Conservation (phyloP, 73 alveolate genomes). For the Paramecium sexaurelia region DNA sequence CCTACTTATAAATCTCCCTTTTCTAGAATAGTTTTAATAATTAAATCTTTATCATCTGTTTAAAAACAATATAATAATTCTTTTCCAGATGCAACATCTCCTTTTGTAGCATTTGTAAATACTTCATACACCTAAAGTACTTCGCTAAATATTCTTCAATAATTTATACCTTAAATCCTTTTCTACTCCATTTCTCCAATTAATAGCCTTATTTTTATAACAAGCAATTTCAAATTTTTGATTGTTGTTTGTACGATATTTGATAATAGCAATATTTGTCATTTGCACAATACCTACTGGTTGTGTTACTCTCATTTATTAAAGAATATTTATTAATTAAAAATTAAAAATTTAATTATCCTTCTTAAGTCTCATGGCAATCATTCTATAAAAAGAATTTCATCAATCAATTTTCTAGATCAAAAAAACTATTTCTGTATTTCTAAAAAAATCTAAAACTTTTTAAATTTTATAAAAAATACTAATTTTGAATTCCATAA, state of each 20-base stretch:
- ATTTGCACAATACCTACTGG: slow-evolving; percentile 84
- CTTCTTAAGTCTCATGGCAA: neutral
- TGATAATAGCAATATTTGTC: slow-evolving; percentile 90
- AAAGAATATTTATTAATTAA: neutral
- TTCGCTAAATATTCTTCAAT: slow-evolving; percentile 67
- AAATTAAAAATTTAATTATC: neutral
- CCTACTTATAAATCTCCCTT: slow-evolving; percentile 95
- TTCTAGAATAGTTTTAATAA: slow-evolving; percentile 87
- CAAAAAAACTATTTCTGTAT: too few relatives aligned
- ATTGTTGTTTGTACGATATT: slow-evolving; percentile 74
- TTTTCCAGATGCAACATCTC: slow-evolving; percentile 92
- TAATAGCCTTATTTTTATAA: slow-evolving; percentile 92
- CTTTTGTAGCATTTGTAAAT: slow-evolving; percentile 95
- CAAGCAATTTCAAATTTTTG: slow-evolving; percentile 95
- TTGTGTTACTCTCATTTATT: slow-evolving; percentile 54
- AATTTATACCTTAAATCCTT: slow-evolving; percentile 73
- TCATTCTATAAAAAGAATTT: neutral
- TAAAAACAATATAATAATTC: slow-evolving; percentile 88
- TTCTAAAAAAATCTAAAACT: too few relatives aligned
- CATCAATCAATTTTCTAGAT: neutral
- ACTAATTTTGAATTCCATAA: too few relatives aligned
- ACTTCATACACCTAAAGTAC: slow-evolving; percentile 93
- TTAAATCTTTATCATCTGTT: slow-evolving; percentile 79
- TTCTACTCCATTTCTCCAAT: slow-evolving; percentile 95
- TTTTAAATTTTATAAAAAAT: too few relatives aligned